Evolutionary conservation across 257 asterid genomes (phyloP).

Genomic region (Plantago elongata): DNA sequence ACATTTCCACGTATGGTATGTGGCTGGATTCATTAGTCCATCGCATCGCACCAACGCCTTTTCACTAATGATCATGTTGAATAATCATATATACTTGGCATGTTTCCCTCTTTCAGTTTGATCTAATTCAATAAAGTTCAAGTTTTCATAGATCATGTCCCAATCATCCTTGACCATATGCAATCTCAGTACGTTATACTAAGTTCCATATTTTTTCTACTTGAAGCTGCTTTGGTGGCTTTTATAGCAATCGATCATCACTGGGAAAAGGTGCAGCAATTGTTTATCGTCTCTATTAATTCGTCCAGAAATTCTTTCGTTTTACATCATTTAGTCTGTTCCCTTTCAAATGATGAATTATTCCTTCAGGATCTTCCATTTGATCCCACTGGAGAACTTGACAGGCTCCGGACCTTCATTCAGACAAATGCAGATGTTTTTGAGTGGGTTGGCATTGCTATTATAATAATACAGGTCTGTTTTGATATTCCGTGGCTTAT

Average conservation of each 20-base stretch:
- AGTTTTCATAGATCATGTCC: constrained; percentile 9
- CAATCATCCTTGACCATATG: constrained; percentile 39
- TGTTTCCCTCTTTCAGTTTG: too few relatives aligned
- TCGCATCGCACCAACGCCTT: too few relatives aligned
- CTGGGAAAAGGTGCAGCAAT: constrained; percentile 65
- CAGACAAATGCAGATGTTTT: constrained; percentile 56
- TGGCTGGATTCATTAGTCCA: too few relatives aligned
- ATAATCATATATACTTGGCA: too few relatives aligned
- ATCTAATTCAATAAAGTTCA: background rate
- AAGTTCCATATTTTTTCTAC: constrained; percentile 43
- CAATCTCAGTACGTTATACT: constrained; percentile 55
- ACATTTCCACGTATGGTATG: too few relatives aligned
- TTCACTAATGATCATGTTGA: too few relatives aligned
- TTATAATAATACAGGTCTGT: constrained; percentile 67
- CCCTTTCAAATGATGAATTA: constrained; percentile 12
- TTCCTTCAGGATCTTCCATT: constrained; percentile 62
- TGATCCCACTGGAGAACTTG: constrained; percentile 87
- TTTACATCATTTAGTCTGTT: constrained; percentile 10
- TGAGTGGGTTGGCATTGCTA: constrained; percentile 60
- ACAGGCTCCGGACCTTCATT: constrained; percentile 43
- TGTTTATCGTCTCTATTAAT: background rate
- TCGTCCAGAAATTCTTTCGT: constrained; percentile 10
- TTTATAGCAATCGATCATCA: constrained; percentile 68
- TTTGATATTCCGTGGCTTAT: constrained; percentile 20
- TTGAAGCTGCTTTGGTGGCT: constrained; percentile 58